Evolutionary conservation across 1,284 basidiomycete species (phyloP), one percentile per base, ranked within the genome.

Genomic region (Calocybe gambosa): DNA sequence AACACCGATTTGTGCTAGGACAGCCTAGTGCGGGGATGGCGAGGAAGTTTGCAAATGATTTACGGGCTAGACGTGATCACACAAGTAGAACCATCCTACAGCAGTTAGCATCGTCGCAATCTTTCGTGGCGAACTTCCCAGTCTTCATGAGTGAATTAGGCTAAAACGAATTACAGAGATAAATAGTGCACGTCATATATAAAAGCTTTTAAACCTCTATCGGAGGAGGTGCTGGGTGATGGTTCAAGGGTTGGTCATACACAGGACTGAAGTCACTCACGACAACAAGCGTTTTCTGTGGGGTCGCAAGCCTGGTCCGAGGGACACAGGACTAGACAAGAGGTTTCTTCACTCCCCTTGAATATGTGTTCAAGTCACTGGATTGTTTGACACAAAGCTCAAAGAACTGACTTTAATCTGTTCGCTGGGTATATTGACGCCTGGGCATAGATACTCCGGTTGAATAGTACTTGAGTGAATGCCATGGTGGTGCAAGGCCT

Each of bases 381-480:
- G 52, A 19, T 31, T 31, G 28, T 15, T 13, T 29, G 5, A n/a
- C 10, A 19, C 31, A 15, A 16, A 20, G 19, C 15, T 29, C 2
- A 13, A 44, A 23, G 3, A 16, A 36, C 39, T 40, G 56, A 74
- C 74, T 64, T 69, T 68, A 2, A 76, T 51, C 52, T 66, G 65
- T 26, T 75, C 74, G 36, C 78, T 75, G 7, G 72, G 64, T 10
- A 66, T 58, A 10, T 65, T 55, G 23, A 57, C 60, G 44, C 62
- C 62, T 13, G 65, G 62, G 47, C 66, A 62, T 49, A 76, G 71
- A 53, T 89, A 90, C 59, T 90, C 87, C 2, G 87, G 87, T 58
- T 91, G 92, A 52, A 95, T 93, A 1, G 92, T 94, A 54, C 85
- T 85, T 6, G 89, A 93, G 68, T 99, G 96, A 51, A 99, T 93